These are phyloP conservation scores for Agrocybe praecox DNA, from an alignment of 768 basidiomycete genomes.

Conservation along the genomic window DNA sequence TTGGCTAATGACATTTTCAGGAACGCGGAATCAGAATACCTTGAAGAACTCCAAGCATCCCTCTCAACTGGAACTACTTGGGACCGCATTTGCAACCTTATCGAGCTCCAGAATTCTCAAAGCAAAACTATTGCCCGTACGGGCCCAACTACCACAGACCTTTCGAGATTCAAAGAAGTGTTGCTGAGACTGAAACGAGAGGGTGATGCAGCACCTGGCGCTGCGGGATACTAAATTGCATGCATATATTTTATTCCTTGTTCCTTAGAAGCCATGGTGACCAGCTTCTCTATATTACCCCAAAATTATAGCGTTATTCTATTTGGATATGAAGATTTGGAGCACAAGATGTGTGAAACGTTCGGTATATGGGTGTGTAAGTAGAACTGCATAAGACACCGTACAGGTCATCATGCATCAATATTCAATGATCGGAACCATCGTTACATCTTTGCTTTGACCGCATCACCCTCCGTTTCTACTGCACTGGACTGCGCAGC, in stretches of 20 bases:
- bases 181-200: constrained; percentile 87
- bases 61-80: constrained; percentile 93
- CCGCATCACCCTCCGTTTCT: not conserved
- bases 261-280: not conserved
- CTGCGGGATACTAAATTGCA: constrained; percentile 74
- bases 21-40: constrained; percentile 83
- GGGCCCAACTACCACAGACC: constrained; percentile 86
- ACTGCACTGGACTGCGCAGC: not conserved
- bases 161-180: constrained; percentile 91
- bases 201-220: constrained; percentile 90
- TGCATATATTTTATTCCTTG: not conserved
- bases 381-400: too few species aligned
- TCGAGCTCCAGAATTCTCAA: constrained; percentile 95
- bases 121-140: constrained; percentile 93
- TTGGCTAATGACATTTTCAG: constrained; percentile 39
- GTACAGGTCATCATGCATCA: too few species aligned
- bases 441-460: constrained; percentile 18
- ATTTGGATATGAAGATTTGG: not conserved
- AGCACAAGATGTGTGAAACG: too few species aligned
- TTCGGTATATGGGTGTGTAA: too few species aligned
- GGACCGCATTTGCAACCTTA: constrained; percentile 85
- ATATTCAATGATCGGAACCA: too few species aligned
- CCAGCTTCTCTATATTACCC: not conserved
- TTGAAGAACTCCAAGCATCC: constrained; percentile 69
- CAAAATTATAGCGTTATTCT: constrained; percentile 4